Evolutionary conservation across 352 stramenopile genomes (phyloP), one percentile per base, ranked within the genome.

Genomic region (Phytopythium aichiense): DNA sequence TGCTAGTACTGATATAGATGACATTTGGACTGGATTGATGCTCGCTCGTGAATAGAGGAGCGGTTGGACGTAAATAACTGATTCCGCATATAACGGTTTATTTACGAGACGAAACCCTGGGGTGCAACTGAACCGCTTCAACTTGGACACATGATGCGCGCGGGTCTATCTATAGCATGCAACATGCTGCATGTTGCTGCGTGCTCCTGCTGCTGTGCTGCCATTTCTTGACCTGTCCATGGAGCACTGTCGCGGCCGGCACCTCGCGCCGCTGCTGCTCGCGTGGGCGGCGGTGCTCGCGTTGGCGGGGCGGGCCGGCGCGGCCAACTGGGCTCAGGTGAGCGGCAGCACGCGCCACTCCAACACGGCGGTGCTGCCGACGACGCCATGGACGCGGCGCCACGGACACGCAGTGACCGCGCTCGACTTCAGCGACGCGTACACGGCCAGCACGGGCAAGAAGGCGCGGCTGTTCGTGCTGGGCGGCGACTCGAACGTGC

Each of bases 301-400:
- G 18, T 33, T 46, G 20, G 11, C 30, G 8, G 7, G 2, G 20
- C 31, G 20, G 50, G 53, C 18, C 7, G 15, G 49, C 20, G 65
- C 66, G 22, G 67, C 79, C 31, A 92, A 92, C 65, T 92, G 83
- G 81, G 83, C 83, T 0, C 74, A 92, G 56, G 73, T 91, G 28
- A 92, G 81, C 56, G 83, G 83, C 46, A 69, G 63, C 42, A 37
- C 28, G 16, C 78, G 81, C 8, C 61, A 88, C 54, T 84, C 79
- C 13, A 92, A 92, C 54, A 65, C 74, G 18, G 79, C 59, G 0
- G 68, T 88, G 18, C 66, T 86, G 43, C 67, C 79, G 22, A 59
- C 64, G 2, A 90, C 84, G 6, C 77, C 79, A 0, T 92, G 84
- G 84, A 73, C 72, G 15, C 70, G 67, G 51, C 84, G 81, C 46